phyloP scores from a whole-genome alignment of 1,139 yeast species.

The Pichia kudriavzevii region DNA sequence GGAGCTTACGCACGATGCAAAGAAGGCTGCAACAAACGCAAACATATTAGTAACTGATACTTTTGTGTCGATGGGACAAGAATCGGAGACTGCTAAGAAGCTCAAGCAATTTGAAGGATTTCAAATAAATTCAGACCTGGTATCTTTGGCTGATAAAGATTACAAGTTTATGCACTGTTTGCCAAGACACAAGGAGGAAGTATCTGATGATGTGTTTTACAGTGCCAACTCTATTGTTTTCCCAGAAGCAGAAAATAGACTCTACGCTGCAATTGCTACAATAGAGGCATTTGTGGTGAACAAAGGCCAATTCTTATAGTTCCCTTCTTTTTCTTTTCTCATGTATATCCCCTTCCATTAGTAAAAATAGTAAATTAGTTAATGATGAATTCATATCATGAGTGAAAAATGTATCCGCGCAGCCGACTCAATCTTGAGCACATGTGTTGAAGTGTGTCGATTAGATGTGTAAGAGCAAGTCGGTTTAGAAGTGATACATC shows the following conservation, averaged over 20 bases:
- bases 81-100: slow-evolving; percentile 62
- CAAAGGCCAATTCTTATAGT: slow-evolving; percentile 50
- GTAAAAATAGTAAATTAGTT: no score
- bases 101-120: slow-evolving; percentile 77
- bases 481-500: no score
- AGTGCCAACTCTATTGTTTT: slow-evolving; percentile 79
- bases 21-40: slow-evolving; percentile 62
- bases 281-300: slow-evolving; percentile 83
- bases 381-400: no score
- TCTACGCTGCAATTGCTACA: slow-evolving; percentile 93
- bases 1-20: slow-evolving; percentile 66
- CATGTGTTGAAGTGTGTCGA: no score
- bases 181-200: slow-evolving; percentile 94
- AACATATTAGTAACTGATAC: slow-evolving; percentile 93
- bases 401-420: no score
- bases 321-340: background rate
- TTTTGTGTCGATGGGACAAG: slow-evolving; percentile 98
- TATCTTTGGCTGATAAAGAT: slow-evolving; percentile 50
- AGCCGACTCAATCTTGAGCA: no score
- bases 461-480: no score
- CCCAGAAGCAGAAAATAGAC: slow-evolving; percentile 91
- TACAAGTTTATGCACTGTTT: slow-evolving; percentile 92
- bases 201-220: slow-evolving; percentile 86
- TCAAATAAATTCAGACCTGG: slow-evolving; percentile 68
- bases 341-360: background rate